Evolutionary conservation across 2,329 filamentous ascomycete genomes (phyloP), one percentile per base, ranked within the genome.

Genomic region (Xylariales sp.): DNA sequence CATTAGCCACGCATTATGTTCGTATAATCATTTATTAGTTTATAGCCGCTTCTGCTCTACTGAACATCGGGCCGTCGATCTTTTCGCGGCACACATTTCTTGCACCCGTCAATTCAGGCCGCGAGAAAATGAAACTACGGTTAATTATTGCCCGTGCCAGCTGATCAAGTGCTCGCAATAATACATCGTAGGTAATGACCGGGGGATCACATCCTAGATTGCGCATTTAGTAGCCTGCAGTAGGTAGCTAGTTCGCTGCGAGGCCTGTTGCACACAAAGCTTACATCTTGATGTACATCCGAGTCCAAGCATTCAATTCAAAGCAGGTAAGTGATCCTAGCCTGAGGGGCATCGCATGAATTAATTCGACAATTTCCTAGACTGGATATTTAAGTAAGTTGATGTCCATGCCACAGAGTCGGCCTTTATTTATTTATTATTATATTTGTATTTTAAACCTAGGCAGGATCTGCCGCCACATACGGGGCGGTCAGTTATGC

Each of bases 111-210:
- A 46, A 41, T 46, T 50, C 41, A 46, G 56, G 41, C 60, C 55
- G 45, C 52, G 10, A 30, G 36, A 39, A 10, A 60, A 53, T 56
- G 64, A 69, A 67, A 62, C 64, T 54, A 36, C 45, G 52, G 64
- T 48, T 54, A 54, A 50, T 52, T 49, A 18, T 53, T 50, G 30
- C 52, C 41, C 30, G 34, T 34, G 36, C 16, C 28, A 54, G 52
- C 9, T 55, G 2, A 16, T 18, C 5, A 58, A 12, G 16, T 49
- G 57, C 30, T 14, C 43, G 18, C 16, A 50, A 57, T n/a, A 28
- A 28, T 9, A 34, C 16, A 52, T 18, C 30, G 30, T 56, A 50
- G 9, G 16, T 18, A 46, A 28, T 28, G 14, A 30, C 41, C 46
- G 6, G 53, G 59, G 49, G 39, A 49, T 59, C 43, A 60, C 39